Percentiles rank a stretch among this genome's conserved stretches.
Evolutionary conservation across 768 basidiomycete species (phyloP).

Genomic region (Termitomyces sp.): DNA sequence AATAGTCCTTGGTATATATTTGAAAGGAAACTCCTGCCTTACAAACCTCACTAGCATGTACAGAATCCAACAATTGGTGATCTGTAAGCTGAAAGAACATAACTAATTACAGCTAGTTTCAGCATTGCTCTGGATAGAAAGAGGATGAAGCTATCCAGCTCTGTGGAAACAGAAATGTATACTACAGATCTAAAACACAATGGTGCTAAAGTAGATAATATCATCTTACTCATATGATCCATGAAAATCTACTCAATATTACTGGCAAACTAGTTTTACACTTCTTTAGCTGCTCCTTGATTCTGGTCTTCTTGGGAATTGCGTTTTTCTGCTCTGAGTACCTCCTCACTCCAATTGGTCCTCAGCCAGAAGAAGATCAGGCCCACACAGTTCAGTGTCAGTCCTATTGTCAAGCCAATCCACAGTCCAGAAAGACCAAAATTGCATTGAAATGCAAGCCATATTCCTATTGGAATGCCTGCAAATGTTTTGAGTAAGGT

Average conservation of each 20-base stretch:
- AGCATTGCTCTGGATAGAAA: too few species aligned
- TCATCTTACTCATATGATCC: too few species aligned
- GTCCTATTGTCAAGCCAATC: slow-evolving; percentile 8
- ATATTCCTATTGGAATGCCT: slow-evolving; percentile 5
- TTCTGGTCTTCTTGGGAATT: slow-evolving; percentile 1
- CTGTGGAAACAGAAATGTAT: too few species aligned
- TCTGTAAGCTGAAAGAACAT: too few species aligned
- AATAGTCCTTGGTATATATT: too few species aligned
- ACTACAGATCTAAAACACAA: too few species aligned
- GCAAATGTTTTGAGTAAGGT: neutral
- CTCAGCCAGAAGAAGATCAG: neutral
- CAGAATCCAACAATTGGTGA: too few species aligned
- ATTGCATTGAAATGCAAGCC: slow-evolving; percentile 4
- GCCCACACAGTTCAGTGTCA: neutral
- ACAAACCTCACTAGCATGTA: too few species aligned
- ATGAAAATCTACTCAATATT: neutral
- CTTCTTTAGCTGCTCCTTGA: neutral
- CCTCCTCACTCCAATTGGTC: slow-evolving; percentile 10
- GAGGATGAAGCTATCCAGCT: too few species aligned
- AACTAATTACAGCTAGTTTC: too few species aligned
- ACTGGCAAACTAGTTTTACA: neutral
- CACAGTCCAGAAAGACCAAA: slow-evolving; percentile 10
- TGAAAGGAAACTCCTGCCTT: too few species aligned
- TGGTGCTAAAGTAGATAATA: too few species aligned
- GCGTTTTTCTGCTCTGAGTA: slow-evolving; percentile 1